Conservation (phyloP, 805 yeast species). For the Monosporozyma solicola region DNA sequence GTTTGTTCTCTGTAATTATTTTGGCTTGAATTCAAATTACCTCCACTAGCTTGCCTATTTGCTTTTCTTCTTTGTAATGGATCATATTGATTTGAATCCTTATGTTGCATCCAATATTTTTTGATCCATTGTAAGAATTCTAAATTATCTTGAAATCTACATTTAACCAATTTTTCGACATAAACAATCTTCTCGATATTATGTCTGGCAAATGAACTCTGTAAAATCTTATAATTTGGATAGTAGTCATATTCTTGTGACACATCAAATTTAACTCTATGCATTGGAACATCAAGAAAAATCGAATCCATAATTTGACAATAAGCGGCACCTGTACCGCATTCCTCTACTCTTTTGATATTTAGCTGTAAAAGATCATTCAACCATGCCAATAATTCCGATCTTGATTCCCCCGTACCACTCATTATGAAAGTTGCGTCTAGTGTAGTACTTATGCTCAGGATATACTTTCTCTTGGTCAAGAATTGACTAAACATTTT, state of each 20-base stretch:
- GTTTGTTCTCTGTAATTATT: constrained; percentile 3
- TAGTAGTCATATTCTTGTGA: constrained; percentile 66
- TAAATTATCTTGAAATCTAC: constrained; percentile 87
- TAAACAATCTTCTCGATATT: constrained; percentile 65
- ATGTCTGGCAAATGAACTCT: constrained; percentile 66
- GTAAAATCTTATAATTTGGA: constrained; percentile 78
- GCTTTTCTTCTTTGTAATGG: constrained; percentile 47
- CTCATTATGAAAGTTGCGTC: constrained; percentile 4
- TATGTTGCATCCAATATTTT: constrained; percentile 69
- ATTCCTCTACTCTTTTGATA: constrained; percentile 75
- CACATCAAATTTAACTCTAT: constrained; percentile 63
- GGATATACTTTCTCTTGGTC: background rate
- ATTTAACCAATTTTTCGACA: constrained; percentile 73
- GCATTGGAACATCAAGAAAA: constrained; percentile 73
- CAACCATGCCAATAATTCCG: constrained; percentile 78
- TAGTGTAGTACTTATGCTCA: background rate
- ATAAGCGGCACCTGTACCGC: constrained; percentile 93
- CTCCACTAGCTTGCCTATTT: constrained; percentile 17
- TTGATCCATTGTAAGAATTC: constrained; percentile 92
- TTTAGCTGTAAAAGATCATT: constrained; percentile 58
- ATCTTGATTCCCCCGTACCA: constrained; percentile 64
- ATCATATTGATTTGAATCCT: constrained; percentile 63
- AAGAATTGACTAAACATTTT: background rate
- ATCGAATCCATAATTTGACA: constrained; percentile 87
- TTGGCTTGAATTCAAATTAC: background rate